Evolutionary conservation across 2,329 filamentous ascomycete genomes (phyloP).

Genomic region (Coniochaeta pulveracea): DNA sequence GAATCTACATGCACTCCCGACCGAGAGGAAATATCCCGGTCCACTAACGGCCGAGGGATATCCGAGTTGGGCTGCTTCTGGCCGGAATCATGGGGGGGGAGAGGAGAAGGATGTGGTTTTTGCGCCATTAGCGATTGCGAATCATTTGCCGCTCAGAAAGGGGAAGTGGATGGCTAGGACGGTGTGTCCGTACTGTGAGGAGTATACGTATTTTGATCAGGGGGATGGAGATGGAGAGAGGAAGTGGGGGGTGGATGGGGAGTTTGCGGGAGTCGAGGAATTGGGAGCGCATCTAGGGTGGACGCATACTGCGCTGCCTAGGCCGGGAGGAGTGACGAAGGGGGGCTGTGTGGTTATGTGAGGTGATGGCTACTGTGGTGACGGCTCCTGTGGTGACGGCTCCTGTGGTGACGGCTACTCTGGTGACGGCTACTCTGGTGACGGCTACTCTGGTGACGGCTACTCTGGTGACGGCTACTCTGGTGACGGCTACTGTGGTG

Average conservation of each 20-base stretch:
- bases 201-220: constrained; percentile 34
- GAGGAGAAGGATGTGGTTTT: constrained; percentile 41
- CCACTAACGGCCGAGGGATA: constrained; percentile 15
- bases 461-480: too few relatives aligned
- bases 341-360: constrained; percentile 10
- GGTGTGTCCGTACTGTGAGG: constrained; percentile 46
- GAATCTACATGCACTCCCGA: constrained; percentile 41
- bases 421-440: too few relatives aligned
- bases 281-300: constrained; percentile 46
- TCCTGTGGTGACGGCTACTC: too few relatives aligned
- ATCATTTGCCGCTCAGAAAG: constrained; percentile 37
- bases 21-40: constrained; percentile 23
- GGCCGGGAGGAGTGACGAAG: constrained; percentile 13
- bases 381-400: too few relatives aligned
- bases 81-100: constrained; percentile 25
- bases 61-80: constrained; percentile 41
- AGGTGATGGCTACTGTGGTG: too few relatives aligned
- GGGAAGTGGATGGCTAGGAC: constrained; percentile 41
- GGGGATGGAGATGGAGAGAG: constrained; percentile 39
- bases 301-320: constrained; percentile 33
- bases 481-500: too few relatives aligned
- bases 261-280: constrained; percentile 34
- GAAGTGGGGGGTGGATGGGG: constrained; percentile 31
- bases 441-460: too few relatives aligned
- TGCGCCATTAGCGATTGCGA: constrained; percentile 45